phyloP scores from a whole-genome alignment of 805 yeast genomes.

The Kuraishia capsulata region DNA sequence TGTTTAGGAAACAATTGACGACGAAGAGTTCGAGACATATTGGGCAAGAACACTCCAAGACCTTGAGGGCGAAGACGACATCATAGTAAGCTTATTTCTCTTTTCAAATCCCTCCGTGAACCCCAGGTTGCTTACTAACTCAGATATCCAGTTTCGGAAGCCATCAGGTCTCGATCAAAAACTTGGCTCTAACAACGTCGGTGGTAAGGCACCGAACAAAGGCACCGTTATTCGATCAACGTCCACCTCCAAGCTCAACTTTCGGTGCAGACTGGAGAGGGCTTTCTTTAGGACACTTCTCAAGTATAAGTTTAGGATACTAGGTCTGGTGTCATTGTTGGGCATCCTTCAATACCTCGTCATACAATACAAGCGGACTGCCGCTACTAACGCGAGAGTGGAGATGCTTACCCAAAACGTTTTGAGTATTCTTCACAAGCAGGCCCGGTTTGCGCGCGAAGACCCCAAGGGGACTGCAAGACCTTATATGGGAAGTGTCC shows the following conservation, averaged over 20 bases:
- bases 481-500: constrained; percentile 57
- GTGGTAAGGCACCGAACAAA: constrained; percentile 29
- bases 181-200: constrained; percentile 23
- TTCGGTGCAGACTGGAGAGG: constrained; percentile 17
- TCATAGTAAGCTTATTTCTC: constrained; percentile 46
- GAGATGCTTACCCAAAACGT: constrained; percentile 24
- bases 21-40: constrained; percentile 63
- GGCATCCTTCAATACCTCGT: background rate
- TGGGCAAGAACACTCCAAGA: constrained; percentile 61
- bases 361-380: background rate
- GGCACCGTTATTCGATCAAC: constrained; percentile 61
- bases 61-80: constrained; percentile 57
- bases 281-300: constrained; percentile 12
- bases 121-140: constrained; percentile 15
- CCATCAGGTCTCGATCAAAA: constrained; percentile 10
- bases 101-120: background rate
- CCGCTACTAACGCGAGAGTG: constrained; percentile 12
- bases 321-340: constrained; percentile 5
- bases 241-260: constrained; percentile 29
- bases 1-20: constrained; percentile 34
- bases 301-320: constrained; percentile 14
- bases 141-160: constrained; percentile 13
- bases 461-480: constrained; percentile 26
- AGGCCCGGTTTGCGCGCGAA: constrained; percentile 23
- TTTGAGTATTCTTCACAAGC: constrained; percentile 38